Evolutionary conservation across 129 eudicot genomes (phyloP), one percentile per base, ranked within the genome.

Genomic region (Oenanthe sinensis): DNA sequence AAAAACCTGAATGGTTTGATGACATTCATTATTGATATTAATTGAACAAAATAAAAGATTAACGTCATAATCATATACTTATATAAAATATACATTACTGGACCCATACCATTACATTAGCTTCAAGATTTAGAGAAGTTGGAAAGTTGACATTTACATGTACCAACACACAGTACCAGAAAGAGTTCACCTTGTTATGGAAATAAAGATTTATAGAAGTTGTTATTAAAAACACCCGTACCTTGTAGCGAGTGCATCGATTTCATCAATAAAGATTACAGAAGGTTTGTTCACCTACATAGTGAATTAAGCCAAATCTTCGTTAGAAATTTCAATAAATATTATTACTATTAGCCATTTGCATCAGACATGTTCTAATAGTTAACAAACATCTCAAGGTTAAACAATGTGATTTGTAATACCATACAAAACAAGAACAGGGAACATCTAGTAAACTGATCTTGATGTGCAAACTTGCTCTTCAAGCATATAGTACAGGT

Each of bases 221-320:
- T 46, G n/a, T 28, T 46, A 14, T 39, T 19, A 75, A 58, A 13
- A 79, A 55, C 63, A 49, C 42, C 24, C 75, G 76, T 85, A 91
- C 98, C 97, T 88, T 82, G 98, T 87, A 48, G 90, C 97, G 60
- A 94, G 84, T 58, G 98, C 98, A 88, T 94, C 98, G 80, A 91
- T 94, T 86, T 94, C 98, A 76, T 94, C 98, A 50, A 94, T 91
- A 80, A 91, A 91, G 54, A 94, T 90, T 72, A 94, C 98, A 0
- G 93, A 91, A 68, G 98, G 98, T 81, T 84, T 93, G 82, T 93
- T 93, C 44, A 89, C 96, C 98, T 91, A 91, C 81, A 79, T 78
- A 82, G 80, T 40, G 74, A 65, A 71, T 72, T 48, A 33, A 78
- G 60, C 71, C 74, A 76, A 30, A 48, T 65, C 49, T 30, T 44